Percentiles rank a stretch among this genome's conserved stretches.
Evolutionary conservation across 306 rosid species (phyloP).

Genomic region (Fagus crenata): DNA sequence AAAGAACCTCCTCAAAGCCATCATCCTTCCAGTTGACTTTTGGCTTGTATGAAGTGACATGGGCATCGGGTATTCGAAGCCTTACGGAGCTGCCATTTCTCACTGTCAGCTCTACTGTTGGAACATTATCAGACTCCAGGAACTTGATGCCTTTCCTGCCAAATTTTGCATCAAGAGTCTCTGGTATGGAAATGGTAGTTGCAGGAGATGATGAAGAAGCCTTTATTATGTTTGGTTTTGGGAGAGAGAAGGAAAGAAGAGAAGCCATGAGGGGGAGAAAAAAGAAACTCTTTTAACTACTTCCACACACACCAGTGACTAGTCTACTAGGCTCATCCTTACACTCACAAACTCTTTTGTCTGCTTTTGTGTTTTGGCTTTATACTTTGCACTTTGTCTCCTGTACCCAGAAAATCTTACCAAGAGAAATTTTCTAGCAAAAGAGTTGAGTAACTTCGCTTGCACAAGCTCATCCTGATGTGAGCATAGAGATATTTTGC

Average conservation of each 20-base stretch:
- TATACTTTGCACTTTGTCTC: background rate
- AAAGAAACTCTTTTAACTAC: slow-evolving; percentile 38
- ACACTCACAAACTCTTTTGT: slow-evolving; percentile 27
- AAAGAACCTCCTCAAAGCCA: slow-evolving; percentile 82
- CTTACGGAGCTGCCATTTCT: slow-evolving; percentile 86
- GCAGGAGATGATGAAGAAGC: slow-evolving; percentile 42
- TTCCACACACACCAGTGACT: slow-evolving; percentile 47
- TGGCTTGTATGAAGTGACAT: slow-evolving; percentile 85
- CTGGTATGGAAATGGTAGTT: slow-evolving; percentile 41
- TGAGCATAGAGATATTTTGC: no score
- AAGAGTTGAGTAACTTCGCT: no score
- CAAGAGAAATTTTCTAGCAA: no score
- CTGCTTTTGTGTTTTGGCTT: slow-evolving; percentile 29
- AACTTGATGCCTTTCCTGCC: slow-evolving; percentile 82
- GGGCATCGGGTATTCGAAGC: slow-evolving; percentile 85
- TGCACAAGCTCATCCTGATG: no score
- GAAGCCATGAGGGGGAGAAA: slow-evolving; percentile 65
- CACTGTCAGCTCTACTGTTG: slow-evolving; percentile 67
- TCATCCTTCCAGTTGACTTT: slow-evolving; percentile 89
- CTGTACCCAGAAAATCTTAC: no score
- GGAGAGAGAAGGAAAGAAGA: slow-evolving; percentile 75
- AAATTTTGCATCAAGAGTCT: slow-evolving; percentile 60
- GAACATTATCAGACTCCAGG: slow-evolving; percentile 52
- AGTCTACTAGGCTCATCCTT: slow-evolving; percentile 52
- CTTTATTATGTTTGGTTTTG: slow-evolving; percentile 54